Percentiles rank a stretch among this genome's conserved stretches.
Conservation (phyloP, 73 alveolate species). For the Diophrys appendiculata region DNA sequence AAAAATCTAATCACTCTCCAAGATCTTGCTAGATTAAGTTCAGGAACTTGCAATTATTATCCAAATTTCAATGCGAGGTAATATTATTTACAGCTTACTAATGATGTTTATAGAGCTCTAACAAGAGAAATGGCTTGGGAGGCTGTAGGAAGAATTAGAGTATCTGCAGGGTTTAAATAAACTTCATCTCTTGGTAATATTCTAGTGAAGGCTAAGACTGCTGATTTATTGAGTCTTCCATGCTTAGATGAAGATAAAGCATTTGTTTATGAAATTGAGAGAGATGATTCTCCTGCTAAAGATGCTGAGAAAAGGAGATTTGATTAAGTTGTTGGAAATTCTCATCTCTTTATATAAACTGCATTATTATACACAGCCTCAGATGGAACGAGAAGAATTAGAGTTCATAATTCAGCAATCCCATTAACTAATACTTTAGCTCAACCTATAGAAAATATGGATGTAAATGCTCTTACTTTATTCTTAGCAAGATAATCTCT, state of each 20-base stretch:
- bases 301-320: constrained; percentile 25
- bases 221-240: constrained; percentile 54
- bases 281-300: constrained; percentile 56
- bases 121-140: constrained; percentile 87
- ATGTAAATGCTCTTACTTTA: constrained; percentile 31
- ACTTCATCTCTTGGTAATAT: constrained; percentile 62
- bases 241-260: constrained; percentile 41
- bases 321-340: background rate
- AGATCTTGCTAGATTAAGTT: constrained; percentile 78
- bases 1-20: constrained; percentile 74
- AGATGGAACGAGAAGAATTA: constrained; percentile 92
- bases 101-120: constrained; percentile 80
- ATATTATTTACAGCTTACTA: constrained; percentile 67
- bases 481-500: background rate
- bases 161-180: constrained; percentile 70
- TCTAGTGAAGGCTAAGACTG: constrained; percentile 48
- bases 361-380: constrained; percentile 89
- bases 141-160: constrained; percentile 88
- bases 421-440: constrained; percentile 71
- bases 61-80: constrained; percentile 63
- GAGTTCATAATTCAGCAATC: constrained; percentile 88
- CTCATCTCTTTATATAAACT: constrained; percentile 81
- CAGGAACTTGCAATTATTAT: constrained; percentile 90
- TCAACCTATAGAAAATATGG: constrained; percentile 54
- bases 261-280: constrained; percentile 63